Evolutionary conservation across 768 basidiomycete genomes (phyloP), one percentile per base, ranked within the genome.

Genomic region (Russula sp.): DNA sequence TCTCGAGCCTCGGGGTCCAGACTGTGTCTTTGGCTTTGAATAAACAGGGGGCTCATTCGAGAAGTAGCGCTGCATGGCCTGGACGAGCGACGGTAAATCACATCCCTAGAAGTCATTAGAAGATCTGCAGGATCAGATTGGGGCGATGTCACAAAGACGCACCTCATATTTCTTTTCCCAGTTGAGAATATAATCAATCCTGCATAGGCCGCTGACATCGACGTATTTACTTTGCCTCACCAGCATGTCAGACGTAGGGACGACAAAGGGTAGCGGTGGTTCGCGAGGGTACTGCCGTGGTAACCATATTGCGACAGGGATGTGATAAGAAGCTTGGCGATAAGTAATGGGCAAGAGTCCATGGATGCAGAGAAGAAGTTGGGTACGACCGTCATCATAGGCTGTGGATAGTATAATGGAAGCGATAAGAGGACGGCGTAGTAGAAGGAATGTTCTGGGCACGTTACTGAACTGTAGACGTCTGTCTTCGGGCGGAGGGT

Each of bases 331-430:
- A 0, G 84, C 76, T 1, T 79, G 75, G 54, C 88, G 82, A 77
- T 85, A 96, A 0, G 82, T 74, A 68, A 99, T 97, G 4, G 94
- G 94, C 1, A 99, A 79, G 5, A 98, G 83, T 10, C 97, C 97
- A 71, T 97, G 91, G 3, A 96, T 69, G 67, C 92, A 94, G 61
- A 98, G 85, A 32, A 99, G 82, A 18, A 98, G 80, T 70, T 95
- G 93, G 0, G 92, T 88, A 42, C 96, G 85, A 52, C 97, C 97
- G 67, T 97, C 93, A 74, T 99, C 94, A 76, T 91, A 94, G 0
- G 90, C 93, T 97, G 71, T 68, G 42, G 59, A 52, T 55, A 32
- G 34, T 8, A 47, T 48, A 45, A 57, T 66, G 53, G 64, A 39
- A 48, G 63, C 61, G 68, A 64, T 70, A 59, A 55, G 54, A 27